Base-by-base conservation (phyloP, 352 stramenopile species). In the Pythium periplocum region DNA sequence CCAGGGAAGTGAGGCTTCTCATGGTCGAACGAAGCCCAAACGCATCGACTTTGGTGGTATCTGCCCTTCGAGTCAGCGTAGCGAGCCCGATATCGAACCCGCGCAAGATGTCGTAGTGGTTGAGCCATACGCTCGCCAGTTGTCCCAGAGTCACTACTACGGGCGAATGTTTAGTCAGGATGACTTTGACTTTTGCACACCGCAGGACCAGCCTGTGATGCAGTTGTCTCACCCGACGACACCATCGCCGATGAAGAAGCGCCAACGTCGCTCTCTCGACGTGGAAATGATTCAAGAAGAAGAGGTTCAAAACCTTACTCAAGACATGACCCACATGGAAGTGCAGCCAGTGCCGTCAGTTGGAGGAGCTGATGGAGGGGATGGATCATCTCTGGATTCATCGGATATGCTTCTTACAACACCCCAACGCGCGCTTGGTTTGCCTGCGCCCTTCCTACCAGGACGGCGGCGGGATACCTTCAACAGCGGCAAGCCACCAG, bases 161-260 rank as follows among this genome's bases (percentile, higher is more conserved):
- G 46, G 45, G 4, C 69, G 73, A 55, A 72, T 86, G 65, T 91
- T 78, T 70, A 92, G 81, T 50, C 83, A 94, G 51, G 81, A 94
- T 64, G 80, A 89, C 11, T 68, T 92, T 60, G 83, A 94, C 65
- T 94, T 91, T 68, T 73, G 87, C 38, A 94, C 83, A 48, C 83
- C 83, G 12, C 62, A 83, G 54, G 83, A 94, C 61, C 83, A 94
- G 54, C 83, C 83, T 1, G 81, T 94, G 37, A 71, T 92, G 53
- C 81, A 80, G 8, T 62, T 94, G 44, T 94, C 83, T 26, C 83
- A 92, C 46, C 81, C 83, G 6, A 89, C 78, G 48, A 91, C 83
- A 36, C 83, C 83, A 12, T 92, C 83, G 34, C 83, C 83, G 5
- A 64, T 94, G 30, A 92, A 92, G 54, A 94, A 94, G 42, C 68